A percentile compares a stretch with the other conserved stretches of the same genome.
These are phyloP conservation scores for Erodium maritimum DNA, from an alignment of 345 rosid genomes.

Conservation along the genomic window DNA sequence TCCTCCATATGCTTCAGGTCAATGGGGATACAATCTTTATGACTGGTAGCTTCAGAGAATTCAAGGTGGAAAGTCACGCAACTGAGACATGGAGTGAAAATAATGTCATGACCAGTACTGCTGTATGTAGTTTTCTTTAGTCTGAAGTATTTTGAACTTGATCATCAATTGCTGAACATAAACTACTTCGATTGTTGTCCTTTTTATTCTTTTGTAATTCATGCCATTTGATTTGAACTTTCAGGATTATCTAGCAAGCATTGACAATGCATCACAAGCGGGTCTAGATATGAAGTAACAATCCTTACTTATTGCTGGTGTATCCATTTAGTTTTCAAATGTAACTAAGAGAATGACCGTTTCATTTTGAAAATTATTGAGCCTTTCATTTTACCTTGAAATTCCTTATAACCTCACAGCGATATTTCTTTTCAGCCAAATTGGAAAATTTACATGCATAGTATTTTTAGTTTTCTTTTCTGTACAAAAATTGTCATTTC, in stretches of 20 bases:
- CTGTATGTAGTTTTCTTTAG: conserved; percentile 34
- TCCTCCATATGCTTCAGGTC: conserved; percentile 33
- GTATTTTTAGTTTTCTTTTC: no score
- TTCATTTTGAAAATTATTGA: no score
- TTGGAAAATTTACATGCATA: no score
- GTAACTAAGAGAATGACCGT: background rate
- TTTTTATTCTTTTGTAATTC: background rate
- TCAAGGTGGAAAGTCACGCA: conserved; percentile 56
- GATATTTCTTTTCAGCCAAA: no score
- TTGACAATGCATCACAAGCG: conserved; percentile 46
- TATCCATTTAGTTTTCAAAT: background rate
- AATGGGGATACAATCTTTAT: conserved; percentile 88
- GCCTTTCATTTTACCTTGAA: no score
- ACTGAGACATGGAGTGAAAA: conserved; percentile 72
- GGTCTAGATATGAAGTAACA: conserved; percentile 62
- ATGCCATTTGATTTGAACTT: background rate
- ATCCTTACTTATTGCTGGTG: conserved; percentile 7
- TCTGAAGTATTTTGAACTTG: background rate
- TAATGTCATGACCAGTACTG: conserved; percentile 70
- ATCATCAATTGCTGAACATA: background rate
- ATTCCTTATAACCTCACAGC: no score
- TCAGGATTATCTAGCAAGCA: conserved; percentile 87
- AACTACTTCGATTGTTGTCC: background rate
- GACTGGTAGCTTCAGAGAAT: conserved; percentile 82
- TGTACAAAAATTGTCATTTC: no score